phyloP scores from a whole-genome alignment of 192 early-diverging fungal genomes.

The Coemansia sp. region DNA sequence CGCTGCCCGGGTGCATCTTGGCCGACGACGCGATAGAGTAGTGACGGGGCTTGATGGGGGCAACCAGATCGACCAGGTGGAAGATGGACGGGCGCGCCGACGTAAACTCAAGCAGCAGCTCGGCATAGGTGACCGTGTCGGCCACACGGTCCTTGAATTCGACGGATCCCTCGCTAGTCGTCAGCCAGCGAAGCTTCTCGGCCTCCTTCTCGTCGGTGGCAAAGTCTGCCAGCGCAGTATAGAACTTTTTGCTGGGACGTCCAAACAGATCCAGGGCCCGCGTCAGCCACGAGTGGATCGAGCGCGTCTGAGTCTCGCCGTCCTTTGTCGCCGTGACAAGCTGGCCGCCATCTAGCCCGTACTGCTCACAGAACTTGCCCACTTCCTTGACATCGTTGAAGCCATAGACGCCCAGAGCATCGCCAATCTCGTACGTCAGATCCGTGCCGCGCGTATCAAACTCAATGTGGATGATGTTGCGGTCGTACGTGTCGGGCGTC shows the following conservation, averaged over 20 bases:
- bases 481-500: slow-evolving; percentile 83
- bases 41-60: slow-evolving; percentile 90
- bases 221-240: slow-evolving; percentile 67
- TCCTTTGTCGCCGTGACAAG: slow-evolving; percentile 60
- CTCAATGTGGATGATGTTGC: slow-evolving; percentile 96
- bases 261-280: slow-evolving; percentile 90
- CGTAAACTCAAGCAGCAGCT: slow-evolving; percentile 78
- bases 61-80: slow-evolving; percentile 66
- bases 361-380: slow-evolving; percentile 61
- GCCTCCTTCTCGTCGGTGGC: slow-evolving; percentile 65
- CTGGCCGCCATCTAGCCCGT: slow-evolving; percentile 63
- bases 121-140: slow-evolving; percentile 79
- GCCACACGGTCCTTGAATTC: slow-evolving; percentile 78
- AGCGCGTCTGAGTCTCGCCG: slow-evolving; percentile 60
- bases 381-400: slow-evolving; percentile 77
- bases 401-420: slow-evolving; percentile 89
- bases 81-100: slow-evolving; percentile 70
- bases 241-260: slow-evolving; percentile 91
- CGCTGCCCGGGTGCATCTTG: slow-evolving; percentile 78
- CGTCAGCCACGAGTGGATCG: slow-evolving; percentile 70
- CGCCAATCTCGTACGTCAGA: slow-evolving; percentile 87
- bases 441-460: slow-evolving; percentile 76
- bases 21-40: slow-evolving; percentile 96
- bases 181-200: slow-evolving; percentile 58
- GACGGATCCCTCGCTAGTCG: slow-evolving; percentile 64